phyloP scores from a whole-genome alignment of 2,329 filamentous ascomycete genomes.

The Lasiodiplodia sp. region DNA sequence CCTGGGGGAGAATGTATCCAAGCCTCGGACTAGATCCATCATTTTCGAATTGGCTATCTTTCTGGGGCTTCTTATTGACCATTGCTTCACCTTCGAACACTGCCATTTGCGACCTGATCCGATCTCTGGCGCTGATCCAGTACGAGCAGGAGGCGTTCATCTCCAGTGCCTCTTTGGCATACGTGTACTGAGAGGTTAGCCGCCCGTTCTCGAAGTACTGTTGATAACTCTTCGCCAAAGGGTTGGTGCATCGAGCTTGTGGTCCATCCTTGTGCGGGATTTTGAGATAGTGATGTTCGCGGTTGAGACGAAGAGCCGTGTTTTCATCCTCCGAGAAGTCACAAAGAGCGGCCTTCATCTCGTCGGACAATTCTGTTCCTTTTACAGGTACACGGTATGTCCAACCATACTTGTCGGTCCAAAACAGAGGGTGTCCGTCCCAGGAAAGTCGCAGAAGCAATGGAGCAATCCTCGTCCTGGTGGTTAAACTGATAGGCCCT shows the following conservation, averaged over 20 bases:
- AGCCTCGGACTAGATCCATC: conserved; percentile 45
- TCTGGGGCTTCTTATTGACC: conserved; percentile 35
- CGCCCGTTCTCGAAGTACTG: conserved; percentile 89
- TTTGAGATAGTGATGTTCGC: conserved; percentile 78
- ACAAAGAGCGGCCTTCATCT: conserved; percentile 69
- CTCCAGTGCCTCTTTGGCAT: conserved; percentile 92
- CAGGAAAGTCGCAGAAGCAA: conserved; percentile 83
- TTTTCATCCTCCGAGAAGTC: conserved; percentile 80
- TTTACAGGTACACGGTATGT: conserved; percentile 75
- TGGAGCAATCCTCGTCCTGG: conserved; percentile 86
- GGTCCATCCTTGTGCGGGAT: conserved; percentile 96
- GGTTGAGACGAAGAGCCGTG: conserved; percentile 69
- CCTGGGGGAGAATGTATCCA: conserved; percentile 93
- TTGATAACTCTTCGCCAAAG: conserved; percentile 90
- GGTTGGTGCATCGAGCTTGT: conserved; percentile 80
- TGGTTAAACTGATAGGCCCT: conserved; percentile 76
- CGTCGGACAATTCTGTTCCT: conserved; percentile 44
- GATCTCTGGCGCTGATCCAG: conserved; percentile 94
- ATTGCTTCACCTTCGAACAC: conserved; percentile 75
- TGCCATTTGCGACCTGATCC: conserved; percentile 95
- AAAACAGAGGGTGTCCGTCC: conserved; percentile 88
- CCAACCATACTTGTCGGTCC: conserved; percentile 95
- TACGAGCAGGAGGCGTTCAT: conserved; percentile 99
- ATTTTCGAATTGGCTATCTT: conserved; percentile 34
- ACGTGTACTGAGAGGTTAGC: conserved; percentile 83